Evolutionary conservation across 768 basidiomycete species (phyloP).

Genomic region (Tephrocybe rancida): DNA sequence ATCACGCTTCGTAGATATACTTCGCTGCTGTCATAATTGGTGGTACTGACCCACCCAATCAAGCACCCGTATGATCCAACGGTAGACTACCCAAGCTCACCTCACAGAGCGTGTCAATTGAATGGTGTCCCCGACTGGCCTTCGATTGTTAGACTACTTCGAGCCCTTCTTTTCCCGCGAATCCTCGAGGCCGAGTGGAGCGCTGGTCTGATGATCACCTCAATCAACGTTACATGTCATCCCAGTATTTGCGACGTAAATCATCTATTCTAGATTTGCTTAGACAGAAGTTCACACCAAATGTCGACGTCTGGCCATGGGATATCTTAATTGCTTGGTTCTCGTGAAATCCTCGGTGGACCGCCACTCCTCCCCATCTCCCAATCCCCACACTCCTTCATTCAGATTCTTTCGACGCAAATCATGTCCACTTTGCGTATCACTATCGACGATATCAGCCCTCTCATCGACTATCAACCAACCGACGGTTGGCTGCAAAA

Average conservation of each 20-base stretch:
- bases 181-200: neutral
- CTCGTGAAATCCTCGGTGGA: neutral
- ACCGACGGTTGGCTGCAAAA: constrained; percentile 21
- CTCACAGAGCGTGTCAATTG: no score
- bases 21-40: no score
- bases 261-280: neutral
- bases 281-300: neutral
- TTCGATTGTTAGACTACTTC: no score
- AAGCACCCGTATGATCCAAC: no score
- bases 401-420: neutral
- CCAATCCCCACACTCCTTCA: neutral
- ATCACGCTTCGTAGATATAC: no score
- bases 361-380: neutral
- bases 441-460: constrained; percentile 29
- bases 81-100: no score
- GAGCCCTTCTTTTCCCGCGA: no score
- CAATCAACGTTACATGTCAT: constrained; percentile 4
- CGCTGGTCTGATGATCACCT: constrained; percentile 8
- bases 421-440: constrained; percentile 20
- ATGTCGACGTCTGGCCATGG: neutral
- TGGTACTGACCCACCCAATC: no score
- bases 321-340: neutral
- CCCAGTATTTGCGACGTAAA: neutral
- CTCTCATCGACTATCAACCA: constrained; percentile 25
- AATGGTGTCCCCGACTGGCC: no score